phyloP scores from a whole-genome alignment of 768 basidiomycete genomes.

The Mrakia blollopis region DNA sequence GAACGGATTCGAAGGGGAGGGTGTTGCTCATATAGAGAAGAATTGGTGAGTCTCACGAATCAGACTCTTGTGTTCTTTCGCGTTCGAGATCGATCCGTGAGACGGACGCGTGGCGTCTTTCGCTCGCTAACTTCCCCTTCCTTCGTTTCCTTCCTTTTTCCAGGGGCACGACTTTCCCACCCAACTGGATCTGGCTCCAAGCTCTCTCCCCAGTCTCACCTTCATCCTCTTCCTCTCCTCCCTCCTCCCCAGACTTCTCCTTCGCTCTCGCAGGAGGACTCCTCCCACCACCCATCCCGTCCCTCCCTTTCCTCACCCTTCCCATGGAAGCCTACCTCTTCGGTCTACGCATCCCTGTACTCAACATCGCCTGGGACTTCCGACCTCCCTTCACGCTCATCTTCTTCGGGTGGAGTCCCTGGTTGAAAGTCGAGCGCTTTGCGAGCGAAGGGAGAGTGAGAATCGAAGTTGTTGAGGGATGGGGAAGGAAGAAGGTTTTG shows the following conservation, averaged over 20 bases:
- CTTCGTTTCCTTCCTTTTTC: background rate
- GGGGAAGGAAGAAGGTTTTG: background rate
- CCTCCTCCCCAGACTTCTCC: too few relatives aligned
- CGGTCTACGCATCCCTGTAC: background rate
- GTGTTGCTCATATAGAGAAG: constrained; percentile 20
- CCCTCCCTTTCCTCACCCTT: background rate
- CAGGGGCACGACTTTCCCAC: constrained; percentile 15
- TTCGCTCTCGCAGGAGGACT: too few relatives aligned
- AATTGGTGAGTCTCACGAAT: background rate
- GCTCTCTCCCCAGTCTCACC: too few relatives aligned
- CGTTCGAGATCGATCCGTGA: background rate
- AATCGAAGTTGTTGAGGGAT: background rate
- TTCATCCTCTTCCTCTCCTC: too few relatives aligned
- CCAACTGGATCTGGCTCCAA: background rate
- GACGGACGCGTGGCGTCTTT: too few relatives aligned
- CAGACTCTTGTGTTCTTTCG: too few relatives aligned
- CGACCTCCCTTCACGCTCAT: background rate
- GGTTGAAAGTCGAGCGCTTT: background rate
- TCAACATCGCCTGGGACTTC: constrained; percentile 5
- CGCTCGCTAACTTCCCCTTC: background rate
- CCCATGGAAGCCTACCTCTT: constrained; percentile 17
- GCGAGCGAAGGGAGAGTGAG: background rate
- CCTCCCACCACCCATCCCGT: too few relatives aligned
- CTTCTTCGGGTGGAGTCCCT: background rate
- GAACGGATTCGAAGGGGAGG: background rate